Evolutionary conservation across 148 eudicot species (phyloP).

Genomic region (Rhododendron simsii): DNA sequence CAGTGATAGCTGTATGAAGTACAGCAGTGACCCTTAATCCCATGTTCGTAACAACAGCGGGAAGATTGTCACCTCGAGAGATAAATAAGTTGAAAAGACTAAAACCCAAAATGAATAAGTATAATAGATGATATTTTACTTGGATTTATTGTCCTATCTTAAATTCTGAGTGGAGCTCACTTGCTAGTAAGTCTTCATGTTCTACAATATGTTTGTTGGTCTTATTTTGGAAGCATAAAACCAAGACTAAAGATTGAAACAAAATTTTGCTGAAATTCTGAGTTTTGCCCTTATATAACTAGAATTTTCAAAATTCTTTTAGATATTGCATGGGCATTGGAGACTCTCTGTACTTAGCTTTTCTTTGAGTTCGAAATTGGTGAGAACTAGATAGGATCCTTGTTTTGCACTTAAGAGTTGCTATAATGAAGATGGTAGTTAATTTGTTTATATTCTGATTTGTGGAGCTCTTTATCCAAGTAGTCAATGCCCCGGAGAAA

Average conservation of each 20-base stretch:
- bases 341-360: too few relatives aligned
- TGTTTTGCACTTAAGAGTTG: too few relatives aligned
- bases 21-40: neutral
- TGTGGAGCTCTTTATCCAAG: too few relatives aligned
- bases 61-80: neutral
- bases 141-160: too few relatives aligned
- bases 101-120: neutral
- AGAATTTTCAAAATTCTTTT: too few relatives aligned
- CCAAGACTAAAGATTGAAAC: too few relatives aligned
- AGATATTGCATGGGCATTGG: too few relatives aligned
- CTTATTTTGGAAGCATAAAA: neutral
- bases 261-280: neutral
- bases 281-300: neutral
- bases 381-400: too few relatives aligned
- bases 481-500: too few relatives aligned
- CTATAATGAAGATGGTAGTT: too few relatives aligned
- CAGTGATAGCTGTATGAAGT: neutral
- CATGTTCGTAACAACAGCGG: neutral
- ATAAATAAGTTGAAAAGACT: neutral
- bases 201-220: neutral
- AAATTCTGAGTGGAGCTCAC: neutral
- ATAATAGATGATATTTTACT: neutral
- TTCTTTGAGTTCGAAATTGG: too few relatives aligned
- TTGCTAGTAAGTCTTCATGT: neutral
- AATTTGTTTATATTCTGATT: too few relatives aligned